phyloP scores from a whole-genome alignment of 2,329 filamentous ascomycete species.

The Sclerotinia nivalis region DNA sequence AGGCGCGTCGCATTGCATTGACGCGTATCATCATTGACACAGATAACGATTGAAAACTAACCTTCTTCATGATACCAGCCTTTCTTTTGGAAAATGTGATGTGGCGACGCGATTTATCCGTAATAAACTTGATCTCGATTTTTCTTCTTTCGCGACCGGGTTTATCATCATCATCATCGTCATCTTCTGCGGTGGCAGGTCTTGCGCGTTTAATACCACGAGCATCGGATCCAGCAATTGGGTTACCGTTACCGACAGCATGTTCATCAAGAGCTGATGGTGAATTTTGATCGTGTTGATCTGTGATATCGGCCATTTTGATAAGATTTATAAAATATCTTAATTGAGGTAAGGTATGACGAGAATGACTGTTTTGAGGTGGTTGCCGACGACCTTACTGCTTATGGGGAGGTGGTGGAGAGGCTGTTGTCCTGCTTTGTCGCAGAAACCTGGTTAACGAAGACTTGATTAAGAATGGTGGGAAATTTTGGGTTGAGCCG shows the following conservation, averaged over 20 bases:
- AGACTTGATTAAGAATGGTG: slow-evolving; percentile 42
- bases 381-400: slow-evolving; percentile 43
- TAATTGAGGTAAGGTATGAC: slow-evolving; percentile 40
- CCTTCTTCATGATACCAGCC: slow-evolving; percentile 99
- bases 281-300: slow-evolving; percentile 75
- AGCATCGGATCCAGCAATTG: slow-evolving; percentile 54
- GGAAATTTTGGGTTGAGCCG: slow-evolving; percentile 35
- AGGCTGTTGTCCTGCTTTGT: slow-evolving; percentile 41
- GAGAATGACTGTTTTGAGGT: slow-evolving; percentile 42
- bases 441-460: slow-evolving; percentile 41
- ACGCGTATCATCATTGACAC: slow-evolving; percentile 28
- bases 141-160: slow-evolving; percentile 96
- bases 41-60: slow-evolving; percentile 49
- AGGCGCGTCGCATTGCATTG: slow-evolving; percentile 31
- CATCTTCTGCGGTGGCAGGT: slow-evolving; percentile 81
- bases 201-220: slow-evolving; percentile 90
- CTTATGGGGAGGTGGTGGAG: slow-evolving; percentile 38
- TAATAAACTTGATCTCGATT: slow-evolving; percentile 99
- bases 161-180: slow-evolving; percentile 98
- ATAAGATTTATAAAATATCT: slow-evolving; percentile 23
- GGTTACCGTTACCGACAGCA: slow-evolving; percentile 71
- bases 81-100: slow-evolving; percentile 99
- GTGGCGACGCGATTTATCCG: slow-evolving; percentile 98
- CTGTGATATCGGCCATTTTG: slow-evolving; percentile 76
- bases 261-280: slow-evolving; percentile 75